phyloP scores from a whole-genome alignment of 768 basidiomycete genomes.

The Podaxis sp. region DNA sequence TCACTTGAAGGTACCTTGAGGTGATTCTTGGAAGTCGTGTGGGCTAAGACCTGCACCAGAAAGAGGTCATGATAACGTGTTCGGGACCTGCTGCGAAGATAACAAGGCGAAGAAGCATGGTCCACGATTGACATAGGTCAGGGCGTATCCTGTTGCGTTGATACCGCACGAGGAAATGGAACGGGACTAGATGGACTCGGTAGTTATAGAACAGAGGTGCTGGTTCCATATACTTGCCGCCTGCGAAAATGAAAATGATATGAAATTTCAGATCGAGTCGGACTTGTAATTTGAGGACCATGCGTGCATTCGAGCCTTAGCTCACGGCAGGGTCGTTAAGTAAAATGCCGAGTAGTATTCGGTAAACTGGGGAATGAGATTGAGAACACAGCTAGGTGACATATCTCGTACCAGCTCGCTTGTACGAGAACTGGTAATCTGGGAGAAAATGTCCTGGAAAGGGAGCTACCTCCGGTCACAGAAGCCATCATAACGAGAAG shows the following conservation, averaged over 20 bases:
- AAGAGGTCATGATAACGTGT: not conserved
- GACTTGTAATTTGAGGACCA: not conserved
- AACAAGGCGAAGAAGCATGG: not conserved
- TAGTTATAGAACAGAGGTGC: not conserved
- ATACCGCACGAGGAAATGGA: not conserved
- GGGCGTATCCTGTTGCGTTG: not conserved
- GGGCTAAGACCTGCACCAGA: not conserved
- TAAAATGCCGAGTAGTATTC: not conserved
- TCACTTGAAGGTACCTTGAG: not conserved
- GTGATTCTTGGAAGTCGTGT: not conserved
- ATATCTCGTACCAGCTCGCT: not conserved
- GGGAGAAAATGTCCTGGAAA: conserved; percentile 8
- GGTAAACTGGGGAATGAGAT: not conserved
- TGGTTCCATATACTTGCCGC: not conserved
- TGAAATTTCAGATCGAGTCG: conserved; percentile 10
- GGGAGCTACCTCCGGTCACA: not conserved
- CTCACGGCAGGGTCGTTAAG: not conserved
- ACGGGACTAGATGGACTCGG: conserved; percentile 2
- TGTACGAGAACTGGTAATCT: not conserved
- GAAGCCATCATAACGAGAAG: not conserved
- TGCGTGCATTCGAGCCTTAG: not conserved
- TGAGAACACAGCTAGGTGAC: not conserved
- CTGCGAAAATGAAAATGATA: not conserved
- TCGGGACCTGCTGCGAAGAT: not conserved
- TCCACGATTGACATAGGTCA: too few relatives aligned